Evolutionary conservation across 1,284 basidiomycete genomes (phyloP), one percentile per base, ranked within the genome.

Genomic region (Cyathus pygmaeus): DNA sequence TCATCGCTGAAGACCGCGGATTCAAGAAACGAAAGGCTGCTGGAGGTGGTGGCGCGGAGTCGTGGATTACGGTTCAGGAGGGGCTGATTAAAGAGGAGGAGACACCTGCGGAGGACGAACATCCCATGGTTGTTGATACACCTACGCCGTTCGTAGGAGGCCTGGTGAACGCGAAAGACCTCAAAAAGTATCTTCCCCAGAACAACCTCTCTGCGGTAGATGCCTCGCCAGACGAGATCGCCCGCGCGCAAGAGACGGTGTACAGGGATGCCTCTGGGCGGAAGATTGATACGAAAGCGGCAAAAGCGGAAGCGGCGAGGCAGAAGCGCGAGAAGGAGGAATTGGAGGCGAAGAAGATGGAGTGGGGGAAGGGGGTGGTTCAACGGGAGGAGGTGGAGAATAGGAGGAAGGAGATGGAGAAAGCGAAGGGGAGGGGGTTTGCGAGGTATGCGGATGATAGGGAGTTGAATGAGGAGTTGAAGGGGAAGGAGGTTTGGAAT

Each of bases 361-460:
- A 96, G 73, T 99, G 98, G 98, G 94, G 93, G 0, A 98, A 96
- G 77, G 98, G 98, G 26, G 72, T 98, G 33, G 91, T 94, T 26
- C 96, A 99, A 80, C 83, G 91, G 57, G 90, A 93, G 31, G 91
- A 95, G 61, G 81, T 83, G 49, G 92, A 94, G 76, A 87, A 86
- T 71, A 79, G 81, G 71, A 86, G 77, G 67, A 71, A 78, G 59
- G 88, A 94, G 67, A 73, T 93, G 70, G 89, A 91, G 76, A 88
- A 87, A 68, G 89, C 92, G 76, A 85, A 81, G 54, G 81, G 77
- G 24, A 84, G 82, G 64, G 86, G 88, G 27, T 92, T 98, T 65
- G 92, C 94, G 5, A 82, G 96, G 59, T 86, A 88, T 65, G 92
- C 86, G 2, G 93, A 98, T 67, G 98, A 99, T 77, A 84, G 77